A percentile compares a stretch with the other conserved stretches of the same genome.
These are phyloP conservation scores for Dipteronia dyeriana DNA, from an alignment of 345 rosid species.

Conservation along the genomic window DNA sequence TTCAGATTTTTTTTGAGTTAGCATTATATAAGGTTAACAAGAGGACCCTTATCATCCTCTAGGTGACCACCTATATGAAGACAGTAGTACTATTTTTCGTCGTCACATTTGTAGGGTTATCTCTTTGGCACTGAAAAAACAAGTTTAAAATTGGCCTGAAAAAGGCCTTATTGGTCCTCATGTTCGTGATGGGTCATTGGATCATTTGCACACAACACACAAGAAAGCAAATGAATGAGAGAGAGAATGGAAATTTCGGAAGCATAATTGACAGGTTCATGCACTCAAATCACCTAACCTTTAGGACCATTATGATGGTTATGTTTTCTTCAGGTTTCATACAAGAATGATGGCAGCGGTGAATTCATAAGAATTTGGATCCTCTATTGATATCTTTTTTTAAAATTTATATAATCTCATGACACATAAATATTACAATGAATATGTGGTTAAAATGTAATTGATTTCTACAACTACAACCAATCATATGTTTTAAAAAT, in stretches of 20 bases:
- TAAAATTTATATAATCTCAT: too few species aligned
- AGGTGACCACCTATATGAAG: background rate
- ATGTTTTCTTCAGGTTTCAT: background rate
- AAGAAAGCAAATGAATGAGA: background rate
- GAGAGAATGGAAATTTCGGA: background rate
- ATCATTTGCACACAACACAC: conserved; percentile 1
- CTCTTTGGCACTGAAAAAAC: background rate
- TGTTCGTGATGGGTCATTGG: conserved; percentile 5
- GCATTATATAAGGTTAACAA: too few species aligned
- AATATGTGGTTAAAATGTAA: too few species aligned
- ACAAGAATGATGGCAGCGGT: too few species aligned
- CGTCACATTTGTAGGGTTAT: background rate
- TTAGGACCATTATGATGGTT: background rate
- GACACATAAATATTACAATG: too few species aligned
- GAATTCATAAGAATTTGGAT: too few species aligned
- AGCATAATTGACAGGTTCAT: conserved; percentile 10
- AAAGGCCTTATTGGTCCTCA: background rate
- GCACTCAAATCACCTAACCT: background rate
- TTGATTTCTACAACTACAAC: too few species aligned
- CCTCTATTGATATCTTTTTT: too few species aligned
- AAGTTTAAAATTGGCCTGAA: background rate
- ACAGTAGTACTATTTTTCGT: background rate
- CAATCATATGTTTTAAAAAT: too few species aligned
- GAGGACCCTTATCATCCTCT: too few species aligned
- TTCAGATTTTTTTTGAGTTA: too few species aligned